Conservation (phyloP, 306 rosid species). For the Castanospermum australe region DNA sequence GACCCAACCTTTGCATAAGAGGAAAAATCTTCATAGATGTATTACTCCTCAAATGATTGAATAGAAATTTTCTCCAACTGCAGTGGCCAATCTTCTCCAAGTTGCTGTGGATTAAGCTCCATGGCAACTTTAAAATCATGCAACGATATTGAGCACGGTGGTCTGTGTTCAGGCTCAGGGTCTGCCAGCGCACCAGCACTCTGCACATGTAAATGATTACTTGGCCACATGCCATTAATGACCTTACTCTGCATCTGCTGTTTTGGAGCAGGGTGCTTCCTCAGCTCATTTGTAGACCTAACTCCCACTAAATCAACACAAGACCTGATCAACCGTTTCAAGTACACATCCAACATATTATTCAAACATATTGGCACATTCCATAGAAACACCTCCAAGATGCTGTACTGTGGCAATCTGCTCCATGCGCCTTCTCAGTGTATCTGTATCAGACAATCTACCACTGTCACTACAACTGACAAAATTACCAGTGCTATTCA, state of each 20-base stretch:
- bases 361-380: slow-evolving; percentile 79
- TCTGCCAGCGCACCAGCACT: slow-evolving; percentile 46
- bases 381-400: slow-evolving; percentile 77
- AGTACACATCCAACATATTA: slow-evolving; percentile 68
- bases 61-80: slow-evolving; percentile 77
- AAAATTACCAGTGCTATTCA: slow-evolving; percentile 49
- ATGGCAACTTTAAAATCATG: slow-evolving; percentile 93
- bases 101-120: slow-evolving; percentile 93
- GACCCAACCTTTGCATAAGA: slow-evolving; percentile 46
- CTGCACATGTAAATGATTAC: slow-evolving; percentile 64
- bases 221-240: slow-evolving; percentile 79
- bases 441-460: slow-evolving; percentile 67
- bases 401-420: slow-evolving; percentile 82
- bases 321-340: slow-evolving; percentile 80
- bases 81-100: slow-evolving; percentile 98
- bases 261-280: slow-evolving; percentile 49
- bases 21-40: slow-evolving; percentile 32
- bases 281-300: slow-evolving; percentile 51
- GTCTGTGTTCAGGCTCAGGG: slow-evolving; percentile 49
- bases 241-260: slow-evolving; percentile 78
- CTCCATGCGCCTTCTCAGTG: slow-evolving; percentile 88
- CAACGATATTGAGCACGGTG: slow-evolving; percentile 53
- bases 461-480: slow-evolving; percentile 62
- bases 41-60: slow-evolving; percentile 73
- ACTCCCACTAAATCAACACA: slow-evolving; percentile 77